Conservation (phyloP, 352 stramenopile genomes). For the Saprolegnia parasitica region DNA sequence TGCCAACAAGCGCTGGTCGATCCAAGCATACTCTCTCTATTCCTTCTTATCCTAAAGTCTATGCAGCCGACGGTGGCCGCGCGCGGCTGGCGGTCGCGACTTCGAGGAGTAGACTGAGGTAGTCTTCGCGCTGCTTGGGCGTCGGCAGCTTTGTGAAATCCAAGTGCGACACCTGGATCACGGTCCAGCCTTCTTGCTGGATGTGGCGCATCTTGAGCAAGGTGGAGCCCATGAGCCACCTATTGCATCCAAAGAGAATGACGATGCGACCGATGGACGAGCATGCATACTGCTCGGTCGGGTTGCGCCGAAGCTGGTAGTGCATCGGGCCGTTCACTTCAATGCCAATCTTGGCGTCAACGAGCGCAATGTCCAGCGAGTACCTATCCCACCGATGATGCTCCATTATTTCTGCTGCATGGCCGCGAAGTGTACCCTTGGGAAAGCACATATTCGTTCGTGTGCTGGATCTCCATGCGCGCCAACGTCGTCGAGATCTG, state of each 20-base stretch:
- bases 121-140: constrained; percentile 19
- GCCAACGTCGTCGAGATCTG: constrained; percentile 6
- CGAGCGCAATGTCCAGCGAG: constrained; percentile 27
- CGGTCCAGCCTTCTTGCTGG: constrained; percentile 19
- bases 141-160: constrained; percentile 23
- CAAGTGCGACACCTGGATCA: constrained; percentile 21
- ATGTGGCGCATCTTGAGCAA: constrained; percentile 24
- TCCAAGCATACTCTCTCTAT: too few relatives aligned
- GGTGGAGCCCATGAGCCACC: constrained; percentile 15
- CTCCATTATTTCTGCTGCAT: too few relatives aligned
- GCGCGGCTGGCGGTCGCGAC: constrained; percentile 15
- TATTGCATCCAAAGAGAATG: neutral
- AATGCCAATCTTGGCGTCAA: constrained; percentile 27
- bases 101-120: constrained; percentile 21
- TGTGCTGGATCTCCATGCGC: constrained; percentile 12
- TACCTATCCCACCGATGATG: constrained; percentile 19
- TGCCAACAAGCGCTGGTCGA: too few relatives aligned
- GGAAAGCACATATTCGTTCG: constrained; percentile 21
- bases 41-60: too few relatives aligned
- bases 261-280: neutral
- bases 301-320: constrained; percentile 24
- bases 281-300: constrained; percentile 7
- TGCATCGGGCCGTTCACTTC: constrained; percentile 28
- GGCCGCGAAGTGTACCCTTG: constrained; percentile 16
- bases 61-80: neutral